These are phyloP conservation scores for Scleroderma bovista DNA, from an alignment of 768 basidiomycete genomes.

Conservation along the genomic window DNA sequence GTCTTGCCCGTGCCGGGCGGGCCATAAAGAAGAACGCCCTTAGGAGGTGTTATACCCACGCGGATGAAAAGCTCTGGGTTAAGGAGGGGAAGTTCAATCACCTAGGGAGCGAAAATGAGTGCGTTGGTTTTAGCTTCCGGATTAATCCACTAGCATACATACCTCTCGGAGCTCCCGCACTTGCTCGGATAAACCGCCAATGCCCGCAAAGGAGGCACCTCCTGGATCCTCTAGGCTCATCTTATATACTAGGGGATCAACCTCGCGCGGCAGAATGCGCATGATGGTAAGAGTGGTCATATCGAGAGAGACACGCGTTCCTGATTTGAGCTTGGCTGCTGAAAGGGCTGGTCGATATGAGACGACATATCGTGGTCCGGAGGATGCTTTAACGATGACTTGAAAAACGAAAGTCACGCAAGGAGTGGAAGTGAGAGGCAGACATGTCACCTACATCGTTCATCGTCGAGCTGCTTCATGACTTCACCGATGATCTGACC, in stretches of 20 bases:
- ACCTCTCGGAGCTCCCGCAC: conserved; percentile 95
- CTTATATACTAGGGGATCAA: conserved; percentile 98
- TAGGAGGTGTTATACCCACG: conserved; percentile 96
- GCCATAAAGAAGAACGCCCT: conserved; percentile 93
- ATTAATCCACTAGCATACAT: conserved; percentile 32
- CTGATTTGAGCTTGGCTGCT: conserved; percentile 86
- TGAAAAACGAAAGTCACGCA: not conserved
- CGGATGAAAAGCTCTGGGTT: conserved; percentile 92
- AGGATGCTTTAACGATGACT: conserved; percentile 99
- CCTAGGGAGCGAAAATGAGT: conserved; percentile 36
- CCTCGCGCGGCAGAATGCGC: conserved; percentile 95
- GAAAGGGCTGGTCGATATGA: conserved; percentile 93
- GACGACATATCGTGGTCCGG: conserved; percentile 97
- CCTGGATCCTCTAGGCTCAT: conserved; percentile 99
- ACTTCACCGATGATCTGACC: conserved; percentile 99
- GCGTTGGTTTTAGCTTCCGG: not conserved
- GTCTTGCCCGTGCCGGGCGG: conserved; percentile 98
- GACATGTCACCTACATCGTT: conserved; percentile 70
- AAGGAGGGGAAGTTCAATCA: conserved; percentile 92
- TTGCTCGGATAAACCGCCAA: conserved; percentile 93
- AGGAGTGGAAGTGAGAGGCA: not conserved
- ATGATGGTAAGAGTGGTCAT: conserved; percentile 99
- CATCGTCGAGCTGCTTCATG: conserved; percentile 96
- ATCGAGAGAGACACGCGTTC: conserved; percentile 93
- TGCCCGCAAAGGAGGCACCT: conserved; percentile 92